Evolutionary conservation across 352 stramenopile species (phyloP), one percentile per base, ranked within the genome.

Genomic region (Phytopythium boreale): DNA sequence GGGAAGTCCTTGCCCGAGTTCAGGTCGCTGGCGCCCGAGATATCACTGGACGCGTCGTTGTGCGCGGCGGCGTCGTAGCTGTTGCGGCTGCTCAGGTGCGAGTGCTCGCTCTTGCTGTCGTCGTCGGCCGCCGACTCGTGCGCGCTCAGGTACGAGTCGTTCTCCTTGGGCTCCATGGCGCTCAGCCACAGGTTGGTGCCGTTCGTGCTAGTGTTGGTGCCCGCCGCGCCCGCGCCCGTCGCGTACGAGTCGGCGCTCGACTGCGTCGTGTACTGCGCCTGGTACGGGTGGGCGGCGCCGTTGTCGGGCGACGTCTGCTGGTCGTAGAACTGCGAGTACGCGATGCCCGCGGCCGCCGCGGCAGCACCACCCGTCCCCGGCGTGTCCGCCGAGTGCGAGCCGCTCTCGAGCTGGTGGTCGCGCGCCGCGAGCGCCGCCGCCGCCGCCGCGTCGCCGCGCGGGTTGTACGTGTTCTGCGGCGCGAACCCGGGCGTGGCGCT

Each of bases 311-410:
- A 93, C 31, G 84, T 93, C 12, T 62, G 53, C n/a, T 77, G 70
- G 64, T 91, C 80, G 71, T 93, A 91, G 61, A 90, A 91, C 64
- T 89, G 75, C 47, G 80, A 82, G 74, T 93, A 93, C 2, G 75
- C 72, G 36, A 89, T 72, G 26, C 82, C 82, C 9, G 82, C 82
- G 12, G 75, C 79, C 29, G 75, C 65, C 0, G 79, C 66, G 51
- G 70, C 63, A 0, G 74, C 72, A 19, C 71, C 64, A 0, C 78
- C 76, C 39, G 81, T 88, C 44, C 76, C 62, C 7, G 74, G 77
- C 36, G 60, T 66, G 24, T 60, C 74, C 57, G 72, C 71, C 24
- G 63, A 68, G 41, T 29, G 60, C 9, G 53, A 66, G 12, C 64
- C 66, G 24, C 52, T 79, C 53, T 59, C 53, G 2, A 59, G 53